phyloP scores from a whole-genome alignment of 1,284 basidiomycete species.

The Volvariella surrecta region DNA sequence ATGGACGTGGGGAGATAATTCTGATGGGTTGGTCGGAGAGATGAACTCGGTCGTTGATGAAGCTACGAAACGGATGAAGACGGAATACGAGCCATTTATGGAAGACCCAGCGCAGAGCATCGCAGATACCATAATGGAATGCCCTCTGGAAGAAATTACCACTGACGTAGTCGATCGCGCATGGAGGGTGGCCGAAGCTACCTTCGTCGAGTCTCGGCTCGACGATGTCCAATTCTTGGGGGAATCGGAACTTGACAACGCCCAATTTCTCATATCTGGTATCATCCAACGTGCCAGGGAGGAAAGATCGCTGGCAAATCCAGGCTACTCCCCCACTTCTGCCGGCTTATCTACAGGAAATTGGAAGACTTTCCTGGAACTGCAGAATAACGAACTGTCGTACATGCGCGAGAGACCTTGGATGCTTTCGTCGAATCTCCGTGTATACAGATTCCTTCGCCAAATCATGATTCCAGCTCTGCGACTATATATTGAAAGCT shows the following conservation, averaged over 20 bases:
- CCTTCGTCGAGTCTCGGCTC: constrained; percentile 9
- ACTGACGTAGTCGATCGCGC: constrained; percentile 11
- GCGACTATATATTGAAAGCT: constrained; percentile 25
- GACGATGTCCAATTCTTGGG: neutral
- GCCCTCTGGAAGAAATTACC: constrained; percentile 11
- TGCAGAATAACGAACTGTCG: constrained; percentile 42
- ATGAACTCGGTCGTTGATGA: constrained; percentile 24
- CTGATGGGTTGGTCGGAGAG: constrained; percentile 20
- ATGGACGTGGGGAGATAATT: constrained; percentile 32
- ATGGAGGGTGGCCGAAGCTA: constrained; percentile 15
- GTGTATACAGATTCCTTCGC: constrained; percentile 38
- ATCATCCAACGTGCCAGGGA: constrained; percentile 33
- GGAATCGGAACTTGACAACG: constrained; percentile 45
- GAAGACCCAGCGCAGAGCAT: neutral
- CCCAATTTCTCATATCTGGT: constrained; percentile 38
- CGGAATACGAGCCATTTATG: no score
- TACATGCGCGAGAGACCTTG: constrained; percentile 31
- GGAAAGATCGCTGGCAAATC: no score
- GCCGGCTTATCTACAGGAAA: constrained; percentile 15
- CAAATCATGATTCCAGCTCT: constrained; percentile 18
- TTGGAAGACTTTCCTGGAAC: constrained; percentile 32
- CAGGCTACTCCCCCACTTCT: constrained; percentile 5
- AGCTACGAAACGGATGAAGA: constrained; percentile 25
- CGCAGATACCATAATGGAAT: constrained; percentile 12
- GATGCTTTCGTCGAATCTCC: constrained; percentile 35